Conservation (phyloP, 495 filamentous ascomycete genomes). For the Parathielavia hyrcaniae region DNA sequence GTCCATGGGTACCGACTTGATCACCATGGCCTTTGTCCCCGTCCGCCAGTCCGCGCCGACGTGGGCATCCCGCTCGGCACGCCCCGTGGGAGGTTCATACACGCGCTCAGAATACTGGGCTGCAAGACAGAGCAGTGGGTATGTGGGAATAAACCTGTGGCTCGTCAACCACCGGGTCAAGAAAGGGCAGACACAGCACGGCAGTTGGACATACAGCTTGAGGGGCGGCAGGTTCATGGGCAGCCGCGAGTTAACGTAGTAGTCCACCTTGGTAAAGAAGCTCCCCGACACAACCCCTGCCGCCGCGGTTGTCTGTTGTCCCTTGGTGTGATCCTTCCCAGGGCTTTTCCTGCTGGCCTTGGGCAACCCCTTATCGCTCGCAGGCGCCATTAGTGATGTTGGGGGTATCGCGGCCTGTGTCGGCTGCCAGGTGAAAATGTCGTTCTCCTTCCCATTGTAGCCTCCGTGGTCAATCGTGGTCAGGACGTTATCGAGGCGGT, state of each 20-base stretch:
- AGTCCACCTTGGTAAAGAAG: slow-evolving; percentile 69
- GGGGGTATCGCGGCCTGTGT: slow-evolving; percentile 22
- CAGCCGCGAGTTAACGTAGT: slow-evolving; percentile 73
- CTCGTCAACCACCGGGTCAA: slow-evolving; percentile 7
- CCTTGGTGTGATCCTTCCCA: slow-evolving; percentile 27
- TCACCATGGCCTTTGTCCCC: slow-evolving; percentile 77
- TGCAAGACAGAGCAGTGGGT: slow-evolving; percentile 65
- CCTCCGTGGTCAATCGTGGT: slow-evolving; percentile 61
- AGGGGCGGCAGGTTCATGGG: slow-evolving; percentile 58
- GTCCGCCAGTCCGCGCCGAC: slow-evolving; percentile 61
- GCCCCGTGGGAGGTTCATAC: slow-evolving; percentile 54
- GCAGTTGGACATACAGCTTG: slow-evolving; percentile 47
- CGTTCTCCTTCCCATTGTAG: slow-evolving; percentile 56
- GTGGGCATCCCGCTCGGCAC: slow-evolving; percentile 55
- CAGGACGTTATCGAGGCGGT: slow-evolving; percentile 56
- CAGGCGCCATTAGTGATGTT: slow-evolving; percentile 16
- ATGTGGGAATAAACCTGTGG: slow-evolving; percentile 58
- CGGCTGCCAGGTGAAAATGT: slow-evolving; percentile 47
- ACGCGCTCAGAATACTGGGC: slow-evolving; percentile 66
- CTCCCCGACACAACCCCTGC: slow-evolving; percentile 42
- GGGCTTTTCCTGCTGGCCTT: slow-evolving; percentile 30
- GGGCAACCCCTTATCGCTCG: slow-evolving; percentile 20
- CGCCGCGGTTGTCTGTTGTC: slow-evolving; percentile 36
- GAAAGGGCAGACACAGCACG: not conserved
- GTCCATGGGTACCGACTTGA: slow-evolving; percentile 70